Percentiles rank a stretch among this genome's conserved stretches.
phyloP scores from a whole-genome alignment of 2,329 filamentous ascomycete genomes.

The Colletotrichum sp. region DNA sequence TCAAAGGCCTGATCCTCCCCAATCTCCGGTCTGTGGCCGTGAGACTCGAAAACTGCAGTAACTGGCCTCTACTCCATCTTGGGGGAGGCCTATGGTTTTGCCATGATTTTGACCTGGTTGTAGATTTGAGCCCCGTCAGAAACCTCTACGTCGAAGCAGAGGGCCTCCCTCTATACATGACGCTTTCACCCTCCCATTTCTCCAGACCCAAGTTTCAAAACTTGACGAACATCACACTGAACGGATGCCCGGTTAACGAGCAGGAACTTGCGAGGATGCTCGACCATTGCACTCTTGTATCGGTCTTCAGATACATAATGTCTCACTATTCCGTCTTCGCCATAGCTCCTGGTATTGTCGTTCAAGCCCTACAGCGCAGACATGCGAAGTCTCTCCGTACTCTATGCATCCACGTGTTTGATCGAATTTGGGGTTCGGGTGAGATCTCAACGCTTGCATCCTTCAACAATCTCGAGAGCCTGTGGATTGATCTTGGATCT shows the following conservation, averaged over 20 bases:
- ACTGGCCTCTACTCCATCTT: neutral
- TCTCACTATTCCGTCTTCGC: accelerated
- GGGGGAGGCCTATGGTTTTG: accelerated
- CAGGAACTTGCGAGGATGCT: neutral
- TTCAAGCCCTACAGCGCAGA: neutral
- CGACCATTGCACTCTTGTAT: neutral
- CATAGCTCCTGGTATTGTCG: neutral
- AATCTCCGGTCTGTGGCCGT: neutral
- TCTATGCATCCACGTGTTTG: neutral
- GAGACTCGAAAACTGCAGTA: neutral
- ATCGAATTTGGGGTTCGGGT: neutral
- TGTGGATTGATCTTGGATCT: neutral
- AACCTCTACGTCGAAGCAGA: neutral
- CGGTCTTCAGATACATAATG: neutral
- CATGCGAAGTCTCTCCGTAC: neutral
- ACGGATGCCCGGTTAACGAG: neutral
- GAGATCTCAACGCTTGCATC: neutral
- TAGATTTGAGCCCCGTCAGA: neutral
- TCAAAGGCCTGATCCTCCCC: neutral
- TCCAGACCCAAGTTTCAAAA: neutral
- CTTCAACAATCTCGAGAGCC: neutral
- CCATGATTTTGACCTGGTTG: neutral
- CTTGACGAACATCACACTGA: neutral
- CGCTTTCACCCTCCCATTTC: neutral
- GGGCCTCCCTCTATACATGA: neutral